Evolutionary conservation across 2,329 filamentous ascomycete genomes (phyloP).

Genomic region (Xenoacremonium recifei): DNA sequence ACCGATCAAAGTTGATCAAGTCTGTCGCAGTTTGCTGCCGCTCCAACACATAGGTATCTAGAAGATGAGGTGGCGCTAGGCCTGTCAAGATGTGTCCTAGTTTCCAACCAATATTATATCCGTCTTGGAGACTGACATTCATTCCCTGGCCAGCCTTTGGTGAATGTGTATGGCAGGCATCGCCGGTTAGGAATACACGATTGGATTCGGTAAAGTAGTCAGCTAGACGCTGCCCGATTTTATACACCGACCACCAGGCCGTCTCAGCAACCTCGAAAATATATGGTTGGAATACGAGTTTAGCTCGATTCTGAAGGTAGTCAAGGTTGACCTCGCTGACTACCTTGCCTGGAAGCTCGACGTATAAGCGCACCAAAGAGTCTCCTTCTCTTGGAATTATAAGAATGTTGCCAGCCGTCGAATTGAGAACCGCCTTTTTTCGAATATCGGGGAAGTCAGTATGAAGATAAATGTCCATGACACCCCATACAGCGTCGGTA

Average conservation of each 20-base stretch:
- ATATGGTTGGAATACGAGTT: constrained; percentile 54
- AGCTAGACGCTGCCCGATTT: constrained; percentile 61
- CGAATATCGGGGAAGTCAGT: constrained; percentile 64
- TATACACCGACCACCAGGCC: constrained; percentile 38
- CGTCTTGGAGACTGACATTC: constrained; percentile 70
- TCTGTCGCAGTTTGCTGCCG: constrained; percentile 45
- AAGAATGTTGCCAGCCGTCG: constrained; percentile 53
- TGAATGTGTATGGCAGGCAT: constrained; percentile 50
- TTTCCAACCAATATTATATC: constrained; percentile 55
- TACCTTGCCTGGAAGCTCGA: constrained; percentile 47
- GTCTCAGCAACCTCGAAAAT: constrained; percentile 35
- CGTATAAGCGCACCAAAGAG: constrained; percentile 57
- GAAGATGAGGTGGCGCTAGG: constrained; percentile 22
- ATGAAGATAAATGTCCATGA: constrained; percentile 30
- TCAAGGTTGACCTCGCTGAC: constrained; percentile 45
- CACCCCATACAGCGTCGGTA: constrained; percentile 48
- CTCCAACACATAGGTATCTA: constrained; percentile 52
- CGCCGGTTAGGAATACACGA: neutral
- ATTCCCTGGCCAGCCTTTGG: constrained; percentile 70
- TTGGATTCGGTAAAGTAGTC: neutral
- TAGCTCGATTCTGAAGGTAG: constrained; percentile 37
- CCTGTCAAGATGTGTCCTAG: constrained; percentile 35
- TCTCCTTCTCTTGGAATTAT: constrained; percentile 60
- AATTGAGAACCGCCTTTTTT: constrained; percentile 54
- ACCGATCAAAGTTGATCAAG: constrained; percentile 45